A percentile compares a stretch with the other conserved stretches of the same genome.
Evolutionary conservation across 2,329 filamentous ascomycete species (phyloP).

Genomic region (Chaetomiaceae sp.): DNA sequence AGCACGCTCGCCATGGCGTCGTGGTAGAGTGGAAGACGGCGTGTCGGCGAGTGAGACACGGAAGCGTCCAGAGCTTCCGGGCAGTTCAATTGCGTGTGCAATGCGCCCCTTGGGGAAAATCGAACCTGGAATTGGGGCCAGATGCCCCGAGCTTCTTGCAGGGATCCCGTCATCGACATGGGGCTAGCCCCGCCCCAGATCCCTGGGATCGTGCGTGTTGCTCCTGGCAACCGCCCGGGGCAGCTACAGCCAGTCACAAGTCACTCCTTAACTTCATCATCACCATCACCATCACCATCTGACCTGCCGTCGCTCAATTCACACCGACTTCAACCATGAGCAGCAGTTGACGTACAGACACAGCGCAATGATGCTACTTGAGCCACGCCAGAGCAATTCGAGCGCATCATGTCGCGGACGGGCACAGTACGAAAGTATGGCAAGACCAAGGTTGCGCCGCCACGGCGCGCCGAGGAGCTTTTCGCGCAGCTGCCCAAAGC

Average conservation of each 20-base stretch:
- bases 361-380: not conserved
- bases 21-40: not conserved
- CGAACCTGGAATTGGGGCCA: too few species aligned
- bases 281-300: too few species aligned
- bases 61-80: not conserved
- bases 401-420: slow-evolving; percentile 38
- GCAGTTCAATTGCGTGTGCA: not conserved
- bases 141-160: too few species aligned
- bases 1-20: slow-evolving; percentile 51
- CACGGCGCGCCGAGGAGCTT: slow-evolving; percentile 41
- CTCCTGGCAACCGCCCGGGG: too few species aligned
- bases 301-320: too few species aligned
- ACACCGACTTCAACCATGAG: too few species aligned
- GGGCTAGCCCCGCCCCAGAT: not conserved
- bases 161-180: not conserved
- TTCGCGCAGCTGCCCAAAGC: slow-evolving; percentile 48
- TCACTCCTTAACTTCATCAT: too few species aligned
- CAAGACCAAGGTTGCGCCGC: slow-evolving; percentile 42
- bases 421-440: slow-evolving; percentile 45
- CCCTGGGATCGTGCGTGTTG: too few species aligned
- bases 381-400: not conserved
- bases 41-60: not conserved
- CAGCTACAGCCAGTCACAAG: too few species aligned
- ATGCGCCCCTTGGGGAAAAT: not conserved
- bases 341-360: too few species aligned